phyloP scores from a whole-genome alignment of 768 basidiomycete species.

The Peribolospora kevripleyi region DNA sequence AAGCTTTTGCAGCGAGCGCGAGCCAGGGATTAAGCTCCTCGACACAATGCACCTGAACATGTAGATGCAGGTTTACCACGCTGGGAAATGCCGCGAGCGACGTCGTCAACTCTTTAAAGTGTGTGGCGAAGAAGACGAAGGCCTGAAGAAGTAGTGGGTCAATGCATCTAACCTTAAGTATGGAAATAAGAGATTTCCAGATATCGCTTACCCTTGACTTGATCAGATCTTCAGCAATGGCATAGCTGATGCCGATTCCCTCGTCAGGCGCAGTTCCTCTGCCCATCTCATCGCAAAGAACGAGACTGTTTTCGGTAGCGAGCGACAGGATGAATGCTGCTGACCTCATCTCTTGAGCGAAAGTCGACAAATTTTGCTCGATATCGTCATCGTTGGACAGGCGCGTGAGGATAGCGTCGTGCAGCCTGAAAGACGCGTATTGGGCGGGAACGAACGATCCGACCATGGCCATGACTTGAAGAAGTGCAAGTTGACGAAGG shows the following conservation, averaged over 20 bases:
- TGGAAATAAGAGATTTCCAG: background rate
- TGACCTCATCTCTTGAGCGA: conserved; percentile 82
- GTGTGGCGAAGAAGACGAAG: conserved; percentile 83
- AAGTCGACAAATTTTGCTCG: conserved; percentile 74
- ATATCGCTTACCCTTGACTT: conserved; percentile 32
- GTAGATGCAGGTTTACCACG: conserved; percentile 32
- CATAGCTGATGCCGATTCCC: conserved; percentile 30
- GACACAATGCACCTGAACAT: background rate
- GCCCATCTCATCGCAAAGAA: conserved; percentile 83
- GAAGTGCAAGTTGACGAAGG: conserved; percentile 58
- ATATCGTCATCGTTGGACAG: conserved; percentile 85
- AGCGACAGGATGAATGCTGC: conserved; percentile 70
- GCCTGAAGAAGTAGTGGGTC: conserved; percentile 24
- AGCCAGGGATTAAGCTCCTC: no score
- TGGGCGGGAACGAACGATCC: conserved; percentile 47
- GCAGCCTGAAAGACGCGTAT: conserved; percentile 69
- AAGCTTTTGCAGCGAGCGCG: background rate
- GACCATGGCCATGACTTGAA: conserved; percentile 54
- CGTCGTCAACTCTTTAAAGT: conserved; percentile 35
- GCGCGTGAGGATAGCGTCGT: conserved; percentile 60
- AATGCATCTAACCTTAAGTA: background rate
- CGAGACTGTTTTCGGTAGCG: conserved; percentile 37
- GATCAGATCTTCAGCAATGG: conserved; percentile 28
- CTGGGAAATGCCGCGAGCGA: conserved; percentile 54
- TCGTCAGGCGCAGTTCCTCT: conserved; percentile 52